phyloP scores from a whole-genome alignment of 2,329 filamentous ascomycete species.

The Fusarium nygamai region DNA sequence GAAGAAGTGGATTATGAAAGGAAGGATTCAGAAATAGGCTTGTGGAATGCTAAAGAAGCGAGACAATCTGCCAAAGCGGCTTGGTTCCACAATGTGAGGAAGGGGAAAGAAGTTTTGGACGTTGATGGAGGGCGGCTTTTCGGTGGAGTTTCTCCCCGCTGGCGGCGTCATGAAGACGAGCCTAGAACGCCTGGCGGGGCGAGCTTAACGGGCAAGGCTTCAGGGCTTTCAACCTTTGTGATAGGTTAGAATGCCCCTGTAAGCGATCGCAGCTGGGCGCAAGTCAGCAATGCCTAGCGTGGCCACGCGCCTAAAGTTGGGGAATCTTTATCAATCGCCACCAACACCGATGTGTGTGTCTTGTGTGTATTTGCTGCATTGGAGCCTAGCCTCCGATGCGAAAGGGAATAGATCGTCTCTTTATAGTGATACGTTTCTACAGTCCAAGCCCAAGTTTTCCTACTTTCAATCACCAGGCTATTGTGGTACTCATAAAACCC shows the following conservation, averaged over 20 bases:
- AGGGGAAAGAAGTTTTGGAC: constrained; percentile 40
- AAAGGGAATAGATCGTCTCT: not conserved
- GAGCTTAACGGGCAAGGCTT: constrained; percentile 19
- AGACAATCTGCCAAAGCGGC: constrained; percentile 22
- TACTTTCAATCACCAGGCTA: not conserved
- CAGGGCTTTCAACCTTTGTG: constrained; percentile 25
- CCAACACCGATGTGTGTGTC: not conserved
- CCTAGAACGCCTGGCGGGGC: constrained; percentile 1
- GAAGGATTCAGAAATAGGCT: constrained; percentile 5
- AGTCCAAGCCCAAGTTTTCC: not conserved
- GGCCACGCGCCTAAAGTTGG: constrained; percentile 27
- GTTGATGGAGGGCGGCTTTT: constrained; percentile 31
- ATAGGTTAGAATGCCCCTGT: constrained; percentile 27
- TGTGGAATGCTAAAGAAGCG: constrained; percentile 14
- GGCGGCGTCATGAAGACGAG: constrained; percentile 38
- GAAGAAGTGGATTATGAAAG: not conserved
- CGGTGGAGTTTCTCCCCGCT: constrained; percentile 41
- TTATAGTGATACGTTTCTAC: too few species aligned
- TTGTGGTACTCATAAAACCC: not conserved
- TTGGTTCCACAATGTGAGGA: constrained; percentile 38
- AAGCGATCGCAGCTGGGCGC: constrained; percentile 11
- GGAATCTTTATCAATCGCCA: constrained; percentile 39
- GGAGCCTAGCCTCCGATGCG: not conserved
- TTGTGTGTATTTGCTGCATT: not conserved
- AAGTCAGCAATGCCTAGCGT: constrained; percentile 40